Conservation (phyloP, 2,329 filamentous ascomycete genomes). For the Cladophialophora exuberans region DNA sequence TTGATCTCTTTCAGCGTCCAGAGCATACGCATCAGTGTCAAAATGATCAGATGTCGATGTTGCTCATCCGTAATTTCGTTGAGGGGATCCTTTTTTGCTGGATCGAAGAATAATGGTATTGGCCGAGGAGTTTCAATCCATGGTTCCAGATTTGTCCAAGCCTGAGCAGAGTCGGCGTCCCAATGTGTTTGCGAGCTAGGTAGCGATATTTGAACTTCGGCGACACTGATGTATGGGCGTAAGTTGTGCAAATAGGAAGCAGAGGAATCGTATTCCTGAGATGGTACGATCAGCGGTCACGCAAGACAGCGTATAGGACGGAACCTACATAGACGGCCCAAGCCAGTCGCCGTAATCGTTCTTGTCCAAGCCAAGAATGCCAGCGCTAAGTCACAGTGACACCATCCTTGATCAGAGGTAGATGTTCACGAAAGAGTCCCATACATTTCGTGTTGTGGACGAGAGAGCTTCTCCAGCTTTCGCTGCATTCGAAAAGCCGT, state of each 20-base stretch:
- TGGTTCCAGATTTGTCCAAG: slow-evolving; percentile 6
- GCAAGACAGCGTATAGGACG: background rate
- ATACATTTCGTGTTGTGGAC: slow-evolving; percentile 8
- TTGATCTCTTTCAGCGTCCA: slow-evolving; percentile 7
- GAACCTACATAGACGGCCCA: slow-evolving; percentile 13
- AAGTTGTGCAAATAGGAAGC: slow-evolving; percentile 2
- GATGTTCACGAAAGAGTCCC: background rate
- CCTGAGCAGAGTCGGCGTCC: slow-evolving; percentile 1
- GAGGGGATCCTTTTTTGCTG: background rate
- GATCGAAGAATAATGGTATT: background rate
- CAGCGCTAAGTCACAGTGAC: background rate
- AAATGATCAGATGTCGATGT: background rate
- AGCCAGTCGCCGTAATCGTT: slow-evolving; percentile 5
- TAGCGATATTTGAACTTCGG: slow-evolving; percentile 2
- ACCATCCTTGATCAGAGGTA: background rate
- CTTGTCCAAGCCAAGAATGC: background rate
- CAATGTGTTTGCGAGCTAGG: background rate
- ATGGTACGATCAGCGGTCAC: background rate
- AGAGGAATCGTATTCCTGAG: slow-evolving; percentile 9
- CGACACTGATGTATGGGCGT: slow-evolving; percentile 3
- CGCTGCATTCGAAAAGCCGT: slow-evolving; percentile 13
- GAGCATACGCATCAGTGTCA: slow-evolving; percentile 2
- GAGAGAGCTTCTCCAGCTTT: background rate
- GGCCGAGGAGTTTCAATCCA: background rate
- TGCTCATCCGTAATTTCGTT: background rate